A percentile compares a stretch with the other conserved stretches of the same genome.
These are phyloP conservation scores for Metschnikowia matae DNA, from an alignment of 805 yeast genomes.

Conservation along the genomic window DNA sequence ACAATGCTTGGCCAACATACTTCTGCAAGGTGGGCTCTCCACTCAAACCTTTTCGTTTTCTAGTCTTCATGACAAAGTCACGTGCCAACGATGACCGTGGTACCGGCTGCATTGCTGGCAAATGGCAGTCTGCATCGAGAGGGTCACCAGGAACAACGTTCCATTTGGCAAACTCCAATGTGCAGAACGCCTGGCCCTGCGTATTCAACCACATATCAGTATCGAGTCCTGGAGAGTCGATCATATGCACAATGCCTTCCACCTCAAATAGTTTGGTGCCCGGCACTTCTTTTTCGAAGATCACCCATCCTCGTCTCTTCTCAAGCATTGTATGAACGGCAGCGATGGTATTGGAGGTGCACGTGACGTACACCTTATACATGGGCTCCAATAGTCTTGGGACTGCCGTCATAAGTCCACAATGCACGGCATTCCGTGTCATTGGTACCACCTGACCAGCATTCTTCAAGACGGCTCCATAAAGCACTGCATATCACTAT, in stretches of 20 bases:
- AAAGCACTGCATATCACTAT: slow-evolving; percentile 50
- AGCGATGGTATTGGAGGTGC: slow-evolving; percentile 45
- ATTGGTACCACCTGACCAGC: slow-evolving; percentile 78
- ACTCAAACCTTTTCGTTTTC: slow-evolving; percentile 80
- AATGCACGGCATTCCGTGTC: slow-evolving; percentile 77
- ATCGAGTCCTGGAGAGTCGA: slow-evolving; percentile 87
- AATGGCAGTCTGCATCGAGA: slow-evolving; percentile 55
- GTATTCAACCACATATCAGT: slow-evolving; percentile 77
- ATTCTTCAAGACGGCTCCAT: slow-evolving; percentile 46
- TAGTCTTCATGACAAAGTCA: slow-evolving; percentile 84
- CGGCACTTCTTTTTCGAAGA: slow-evolving; percentile 50
- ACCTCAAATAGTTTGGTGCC: slow-evolving; percentile 69
- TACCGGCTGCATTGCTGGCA: slow-evolving; percentile 76
- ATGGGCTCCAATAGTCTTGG: slow-evolving; percentile 84
- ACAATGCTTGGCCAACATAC: slow-evolving; percentile 62
- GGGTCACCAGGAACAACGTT: slow-evolving; percentile 88
- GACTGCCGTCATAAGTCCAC: slow-evolving; percentile 70
- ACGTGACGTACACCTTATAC: slow-evolving; percentile 55
- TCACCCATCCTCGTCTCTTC: slow-evolving; percentile 63
- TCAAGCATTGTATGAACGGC: slow-evolving; percentile 49
- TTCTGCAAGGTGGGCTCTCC: slow-evolving; percentile 59
- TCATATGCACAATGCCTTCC: slow-evolving; percentile 71
- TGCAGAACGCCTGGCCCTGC: slow-evolving; percentile 73
- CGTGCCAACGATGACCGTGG: slow-evolving; percentile 67
- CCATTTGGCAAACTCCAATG: slow-evolving; percentile 68